A percentile compares a stretch with the other conserved stretches of the same genome.
phyloP scores from a whole-genome alignment of 2,329 filamentous ascomycete genomes.

The Paraconiothyrium sp. region DNA sequence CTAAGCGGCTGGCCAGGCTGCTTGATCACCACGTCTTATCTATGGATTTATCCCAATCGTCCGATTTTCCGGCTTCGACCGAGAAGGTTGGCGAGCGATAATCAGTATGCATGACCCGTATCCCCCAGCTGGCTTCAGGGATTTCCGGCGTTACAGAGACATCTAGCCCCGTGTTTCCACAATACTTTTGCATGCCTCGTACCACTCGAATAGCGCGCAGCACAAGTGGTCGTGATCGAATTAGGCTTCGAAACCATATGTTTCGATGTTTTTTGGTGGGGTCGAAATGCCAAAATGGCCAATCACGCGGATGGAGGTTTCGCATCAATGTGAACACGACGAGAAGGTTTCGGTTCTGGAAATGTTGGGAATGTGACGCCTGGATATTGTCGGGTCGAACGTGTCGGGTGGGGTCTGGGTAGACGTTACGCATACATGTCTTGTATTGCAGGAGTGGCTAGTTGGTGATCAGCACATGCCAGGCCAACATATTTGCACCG shows the following conservation, averaged over 20 bases:
- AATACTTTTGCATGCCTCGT: background rate
- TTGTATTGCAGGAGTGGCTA: conserved; percentile 6
- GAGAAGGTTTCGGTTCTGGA: conserved; percentile 7
- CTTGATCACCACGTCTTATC: background rate
- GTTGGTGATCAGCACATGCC: conserved; percentile 5
- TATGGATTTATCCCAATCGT: background rate
- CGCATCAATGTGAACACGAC: background rate
- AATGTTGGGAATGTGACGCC: conserved; percentile 4
- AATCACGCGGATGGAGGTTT: background rate
- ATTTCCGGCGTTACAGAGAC: conserved; percentile 3
- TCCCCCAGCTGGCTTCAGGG: background rate
- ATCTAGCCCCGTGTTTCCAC: conserved; percentile 3
- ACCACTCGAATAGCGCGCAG: conserved; percentile 1
- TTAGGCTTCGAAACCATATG: background rate
- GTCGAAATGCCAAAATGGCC: too few species aligned
- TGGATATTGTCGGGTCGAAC: background rate
- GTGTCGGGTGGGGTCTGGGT: background rate
- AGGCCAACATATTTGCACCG: conserved; percentile 6
- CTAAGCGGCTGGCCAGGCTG: background rate
- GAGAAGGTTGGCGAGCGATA: background rate
- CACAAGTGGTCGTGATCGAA: background rate
- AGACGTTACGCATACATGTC: conserved; percentile 1
- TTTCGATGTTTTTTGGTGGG: background rate
- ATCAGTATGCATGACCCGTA: background rate
- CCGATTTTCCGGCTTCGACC: background rate